Evolutionary conservation across 331 rosid genomes (phyloP), one percentile per base, ranked within the genome.

Genomic region (Cucumis variabilis): DNA sequence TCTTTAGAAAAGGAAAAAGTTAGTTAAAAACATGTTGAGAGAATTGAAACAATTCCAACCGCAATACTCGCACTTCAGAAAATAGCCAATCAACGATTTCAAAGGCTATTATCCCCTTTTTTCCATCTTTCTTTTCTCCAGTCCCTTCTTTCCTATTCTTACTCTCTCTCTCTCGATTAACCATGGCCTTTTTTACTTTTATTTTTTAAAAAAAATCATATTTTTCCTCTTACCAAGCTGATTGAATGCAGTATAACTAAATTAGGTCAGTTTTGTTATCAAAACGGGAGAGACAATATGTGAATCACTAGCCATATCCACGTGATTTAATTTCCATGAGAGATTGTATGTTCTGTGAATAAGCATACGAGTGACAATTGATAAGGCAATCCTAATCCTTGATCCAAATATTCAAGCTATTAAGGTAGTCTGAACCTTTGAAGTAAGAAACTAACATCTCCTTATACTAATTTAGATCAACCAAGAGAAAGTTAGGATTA

Each of bases 1-100:
- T 85, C 88, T 80, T 55, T 28, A 81, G 58, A 81, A 81, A 58
- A 55, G 70, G 85, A 81, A 60, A 66, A 90, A 89, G 87, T 86
- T 90, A 11, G 95, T 93, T 88, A 84, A 87, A 12, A 23, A 25
- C 14, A 3, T 16, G 75, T 13, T 21, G 28, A 46, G 28, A 46
- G 82, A 67, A 67, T n/a, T 66, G 24, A 23, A 21, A 76, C 82
- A 17, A 25, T 16, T 78, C 84, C 46, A 24, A 25, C 28, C 85
- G 51, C 70, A 81, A 81, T 55, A 55, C 69, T 55, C 68, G 85
- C 85, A 7, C 5, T 15, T 48, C 55, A 19, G 9, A 37, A 73
- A 73, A 73, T 11, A 28, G 58, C 81, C 81, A 74, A 74, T 33
- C 24, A 72, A 30, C 16, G 10, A 1, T 5, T 69, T 69, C 24